Evolutionary conservation across 2,329 filamentous ascomycete species (phyloP), one percentile per base, ranked within the genome.

Genomic region (Nemania diffusa): DNA sequence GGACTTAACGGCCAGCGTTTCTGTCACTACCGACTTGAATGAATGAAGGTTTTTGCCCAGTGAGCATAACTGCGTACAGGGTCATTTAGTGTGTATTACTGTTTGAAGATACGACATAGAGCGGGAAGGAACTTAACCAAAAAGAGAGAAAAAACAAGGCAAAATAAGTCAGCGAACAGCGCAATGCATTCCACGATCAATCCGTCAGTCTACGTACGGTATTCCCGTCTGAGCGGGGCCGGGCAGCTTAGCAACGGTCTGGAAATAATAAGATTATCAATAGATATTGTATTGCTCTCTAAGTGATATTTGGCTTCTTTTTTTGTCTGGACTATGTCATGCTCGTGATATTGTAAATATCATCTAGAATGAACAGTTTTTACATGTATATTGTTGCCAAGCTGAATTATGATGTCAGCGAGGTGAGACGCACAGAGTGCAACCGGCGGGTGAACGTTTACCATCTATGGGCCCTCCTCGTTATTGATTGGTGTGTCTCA

Each of bases 21-120:
- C 71, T 71, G 68, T 70, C 69, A 52, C 72, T 74, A 72, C 69
- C 68, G 65, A 57, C 56, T 57, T 42, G 50, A 40, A 63, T 24
- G 37, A 46, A 34, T 3, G 63, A 62, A 64, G 29, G 42, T 40
- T 27, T 34, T 48, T 52, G 48, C 51, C 42, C 24, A 44, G 46
- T 51, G 44, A 48, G 57, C 24, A 51, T 52, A 52, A 22, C 8
- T 37, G 22, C 26, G 50, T 64, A 64, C 26, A n/a, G 53, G 34
- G 44, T 46, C 67, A 20, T 37, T 46, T n/a, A 61, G 59, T 69
- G 55, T 56, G 61, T 62, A 61, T 42, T 55, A 17, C 24, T 42
- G 27, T 37, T 57, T 40, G 34, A 64, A 64, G 50, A 57, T 59
- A 56, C 32, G 48, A 56, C 48, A 34, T 53, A 57, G 37, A 62